phyloP scores from a whole-genome alignment of 1,139 yeast genomes.

The Kodamaea ohmeri region DNA sequence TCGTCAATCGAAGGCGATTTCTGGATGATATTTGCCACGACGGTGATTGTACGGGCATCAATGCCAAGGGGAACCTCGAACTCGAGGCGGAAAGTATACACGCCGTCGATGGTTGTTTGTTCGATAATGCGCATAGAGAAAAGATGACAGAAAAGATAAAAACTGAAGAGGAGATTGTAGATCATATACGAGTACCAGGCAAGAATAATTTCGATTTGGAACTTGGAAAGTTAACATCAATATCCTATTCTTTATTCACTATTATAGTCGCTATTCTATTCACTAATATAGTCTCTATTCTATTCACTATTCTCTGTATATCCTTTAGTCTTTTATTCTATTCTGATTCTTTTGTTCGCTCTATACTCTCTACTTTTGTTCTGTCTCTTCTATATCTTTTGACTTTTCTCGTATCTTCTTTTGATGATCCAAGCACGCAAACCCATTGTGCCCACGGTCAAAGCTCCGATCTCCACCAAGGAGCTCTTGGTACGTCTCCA shows the following conservation, averaged over 20 bases:
- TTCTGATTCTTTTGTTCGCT: not conserved
- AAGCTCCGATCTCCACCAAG: conserved; percentile 54
- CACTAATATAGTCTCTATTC: too few relatives aligned
- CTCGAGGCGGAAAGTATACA: conserved; percentile 15
- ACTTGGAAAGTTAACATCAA: too few relatives aligned
- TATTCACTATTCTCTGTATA: not conserved
- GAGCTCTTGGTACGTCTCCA: conserved; percentile 48
- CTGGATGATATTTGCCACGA: conserved; percentile 38
- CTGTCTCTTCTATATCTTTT: not conserved
- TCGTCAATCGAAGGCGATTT: conserved; percentile 16
- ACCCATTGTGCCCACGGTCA: conserved; percentile 50
- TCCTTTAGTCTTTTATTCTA: not conserved
- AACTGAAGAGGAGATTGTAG: not conserved
- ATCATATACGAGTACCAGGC: too few relatives aligned
- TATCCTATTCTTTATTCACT: too few relatives aligned
- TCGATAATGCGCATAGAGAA: conserved; percentile 20
- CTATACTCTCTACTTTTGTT: not conserved
- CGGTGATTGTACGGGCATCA: conserved; percentile 20
- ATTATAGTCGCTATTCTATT: too few relatives aligned
- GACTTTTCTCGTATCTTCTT: not conserved
- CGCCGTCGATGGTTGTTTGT: conserved; percentile 25
- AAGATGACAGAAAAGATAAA: not conserved
- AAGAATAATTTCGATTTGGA: too few relatives aligned
- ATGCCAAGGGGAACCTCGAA: conserved; percentile 27
- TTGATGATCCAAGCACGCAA: not conserved